Evolutionary conservation across 2,329 filamentous ascomycete species (phyloP).

Genomic region (Penicillium sp.): DNA sequence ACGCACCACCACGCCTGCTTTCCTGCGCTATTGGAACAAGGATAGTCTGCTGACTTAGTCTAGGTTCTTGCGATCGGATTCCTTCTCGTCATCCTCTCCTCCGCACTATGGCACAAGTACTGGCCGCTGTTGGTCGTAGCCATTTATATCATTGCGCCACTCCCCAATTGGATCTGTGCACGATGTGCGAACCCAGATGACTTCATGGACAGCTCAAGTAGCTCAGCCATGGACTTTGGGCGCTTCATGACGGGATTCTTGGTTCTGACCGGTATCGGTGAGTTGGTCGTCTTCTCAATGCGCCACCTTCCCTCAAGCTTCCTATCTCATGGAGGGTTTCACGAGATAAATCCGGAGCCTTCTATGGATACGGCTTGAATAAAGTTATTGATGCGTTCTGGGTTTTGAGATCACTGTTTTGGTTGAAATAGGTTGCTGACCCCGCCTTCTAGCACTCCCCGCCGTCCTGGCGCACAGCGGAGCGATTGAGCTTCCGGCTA

Average conservation of each 20-base stretch:
- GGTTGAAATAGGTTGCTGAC: slow-evolving; percentile 11
- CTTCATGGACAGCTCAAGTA: slow-evolving; percentile 84
- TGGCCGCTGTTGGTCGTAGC: slow-evolving; percentile 93
- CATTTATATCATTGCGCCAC: slow-evolving; percentile 89
- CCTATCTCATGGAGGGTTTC: neutral
- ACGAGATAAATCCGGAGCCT: neutral
- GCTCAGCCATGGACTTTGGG: slow-evolving; percentile 87
- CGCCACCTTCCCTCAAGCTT: neutral
- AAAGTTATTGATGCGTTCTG: neutral
- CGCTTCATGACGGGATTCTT: slow-evolving; percentile 94
- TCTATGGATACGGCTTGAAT: neutral
- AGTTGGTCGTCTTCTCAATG: slow-evolving; percentile 43
- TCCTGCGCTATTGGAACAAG: neutral
- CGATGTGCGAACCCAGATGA: slow-evolving; percentile 91
- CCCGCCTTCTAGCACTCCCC: slow-evolving; percentile 70
- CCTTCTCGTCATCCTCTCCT: slow-evolving; percentile 97
- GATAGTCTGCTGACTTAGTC: neutral
- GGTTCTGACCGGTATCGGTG: slow-evolving; percentile 96
- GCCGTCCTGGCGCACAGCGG: slow-evolving; percentile 84
- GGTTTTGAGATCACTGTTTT: neutral
- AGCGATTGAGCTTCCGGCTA: slow-evolving; percentile 80
- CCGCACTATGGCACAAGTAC: slow-evolving; percentile 93
- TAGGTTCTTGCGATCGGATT: slow-evolving; percentile 95
- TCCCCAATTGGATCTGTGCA: slow-evolving; percentile 95
- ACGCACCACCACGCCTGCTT: slow-evolving; percentile 39